A percentile compares a stretch with the other conserved stretches of the same genome.
Conservation (phyloP, 2,329 filamentous ascomycete species). For the Nectriaceae sp. region DNA sequence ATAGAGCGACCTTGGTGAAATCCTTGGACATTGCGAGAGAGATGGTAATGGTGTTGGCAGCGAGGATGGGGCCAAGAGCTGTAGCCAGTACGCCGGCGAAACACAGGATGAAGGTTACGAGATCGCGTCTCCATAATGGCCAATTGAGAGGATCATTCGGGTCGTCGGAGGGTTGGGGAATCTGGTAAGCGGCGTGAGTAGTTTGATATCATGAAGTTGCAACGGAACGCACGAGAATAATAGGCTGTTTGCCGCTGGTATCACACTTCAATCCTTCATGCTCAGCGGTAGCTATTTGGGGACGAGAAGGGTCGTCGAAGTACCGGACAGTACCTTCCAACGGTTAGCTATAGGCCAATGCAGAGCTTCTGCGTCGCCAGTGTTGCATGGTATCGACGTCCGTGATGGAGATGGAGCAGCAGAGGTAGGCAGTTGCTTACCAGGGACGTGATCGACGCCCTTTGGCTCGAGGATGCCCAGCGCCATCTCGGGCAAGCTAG, state of each 20-base stretch:
- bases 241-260: constrained; percentile 62
- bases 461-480: constrained; percentile 73
- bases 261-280: constrained; percentile 69
- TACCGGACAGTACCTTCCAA: constrained; percentile 61
- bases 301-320: constrained; percentile 58
- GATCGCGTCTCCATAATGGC: constrained; percentile 83
- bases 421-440: constrained; percentile 46
- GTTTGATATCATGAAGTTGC: background rate
- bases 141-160: constrained; percentile 86
- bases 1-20: constrained; percentile 76
- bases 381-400: background rate
- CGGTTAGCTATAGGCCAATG: constrained; percentile 10
- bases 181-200: constrained; percentile 32
- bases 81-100: constrained; percentile 81
- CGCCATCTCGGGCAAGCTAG: constrained; percentile 32
- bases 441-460: constrained; percentile 70
- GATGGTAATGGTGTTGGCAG: constrained; percentile 82
- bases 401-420: constrained; percentile 2
- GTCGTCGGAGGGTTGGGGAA: constrained; percentile 86
- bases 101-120: constrained; percentile 78
- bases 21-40: constrained; percentile 63
- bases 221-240: constrained; percentile 66
- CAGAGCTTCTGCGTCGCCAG: background rate
- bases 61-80: constrained; percentile 81
- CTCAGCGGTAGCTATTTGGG: constrained; percentile 43